Evolutionary conservation across 495 filamentous ascomycete species (phyloP).

Genomic region (Elasticomyces elasticus): DNA sequence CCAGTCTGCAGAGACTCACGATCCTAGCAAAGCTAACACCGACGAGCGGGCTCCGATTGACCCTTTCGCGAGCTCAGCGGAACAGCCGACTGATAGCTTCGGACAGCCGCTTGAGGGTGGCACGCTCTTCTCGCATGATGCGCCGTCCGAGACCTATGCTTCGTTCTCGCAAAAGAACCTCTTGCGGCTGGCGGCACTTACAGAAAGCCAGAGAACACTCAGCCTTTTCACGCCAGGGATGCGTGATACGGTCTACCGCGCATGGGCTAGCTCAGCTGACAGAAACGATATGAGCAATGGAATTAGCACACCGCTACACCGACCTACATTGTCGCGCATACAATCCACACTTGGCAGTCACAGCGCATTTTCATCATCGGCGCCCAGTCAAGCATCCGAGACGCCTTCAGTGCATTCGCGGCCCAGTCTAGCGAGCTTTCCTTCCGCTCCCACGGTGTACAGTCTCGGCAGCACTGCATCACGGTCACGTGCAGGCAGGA

Average conservation of each 20-base stretch:
- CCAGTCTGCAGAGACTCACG: constrained; percentile 49
- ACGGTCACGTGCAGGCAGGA: constrained; percentile 54
- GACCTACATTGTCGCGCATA: constrained; percentile 28
- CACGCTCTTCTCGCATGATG: constrained; percentile 60
- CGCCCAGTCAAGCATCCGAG: constrained; percentile 33
- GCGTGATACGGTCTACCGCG: constrained; percentile 74
- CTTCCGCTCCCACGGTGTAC: constrained; percentile 44
- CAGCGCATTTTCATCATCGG: constrained; percentile 18
- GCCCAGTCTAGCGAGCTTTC: constrained; percentile 18
- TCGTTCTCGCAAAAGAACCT: constrained; percentile 89
- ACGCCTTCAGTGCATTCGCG: constrained; percentile 38
- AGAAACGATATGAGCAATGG: constrained; percentile 46
- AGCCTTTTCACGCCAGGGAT: constrained; percentile 80
- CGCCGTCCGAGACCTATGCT: constrained; percentile 63
- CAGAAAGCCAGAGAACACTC: constrained; percentile 72
- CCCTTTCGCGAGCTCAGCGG: constrained; percentile 67
- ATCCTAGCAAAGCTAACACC: constrained; percentile 26
- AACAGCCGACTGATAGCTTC: constrained; percentile 64
- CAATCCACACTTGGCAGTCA: constrained; percentile 28
- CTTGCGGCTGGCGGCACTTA: constrained; percentile 62
- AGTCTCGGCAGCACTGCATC: constrained; percentile 53
- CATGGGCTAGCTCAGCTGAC: constrained; percentile 79
- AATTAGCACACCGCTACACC: constrained; percentile 27
- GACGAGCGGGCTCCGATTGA: constrained; percentile 51
- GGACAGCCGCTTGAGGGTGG: constrained; percentile 60